Percentiles rank a stretch among this genome's conserved stretches.
Evolutionary conservation across 768 basidiomycete species (phyloP).

Genomic region (Mycena kentingensis): DNA sequence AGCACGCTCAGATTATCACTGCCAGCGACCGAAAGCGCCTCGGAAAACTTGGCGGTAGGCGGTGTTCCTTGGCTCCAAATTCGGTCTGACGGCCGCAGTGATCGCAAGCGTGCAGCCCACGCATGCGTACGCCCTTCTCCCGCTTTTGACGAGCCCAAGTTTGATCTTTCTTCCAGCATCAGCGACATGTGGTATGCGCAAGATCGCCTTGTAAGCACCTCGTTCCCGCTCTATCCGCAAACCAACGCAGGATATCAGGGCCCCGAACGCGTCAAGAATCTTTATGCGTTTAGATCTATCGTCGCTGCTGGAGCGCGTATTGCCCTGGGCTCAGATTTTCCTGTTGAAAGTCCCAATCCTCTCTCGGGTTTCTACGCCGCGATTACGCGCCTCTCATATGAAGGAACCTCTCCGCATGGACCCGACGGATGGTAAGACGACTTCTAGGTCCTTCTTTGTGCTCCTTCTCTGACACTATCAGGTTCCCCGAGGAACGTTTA

Average conservation of each 20-base stretch:
- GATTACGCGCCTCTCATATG: constrained; percentile 65
- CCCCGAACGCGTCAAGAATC: constrained; percentile 76
- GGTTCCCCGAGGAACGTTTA: constrained; percentile 75
- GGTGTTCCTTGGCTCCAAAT: not conserved
- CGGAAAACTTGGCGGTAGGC: constrained; percentile 63
- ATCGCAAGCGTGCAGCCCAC: constrained; percentile 93
- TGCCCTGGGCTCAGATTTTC: constrained; percentile 91
- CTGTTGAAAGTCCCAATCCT: constrained; percentile 89
- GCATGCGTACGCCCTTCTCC: constrained; percentile 83
- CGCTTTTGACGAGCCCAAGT: no score
- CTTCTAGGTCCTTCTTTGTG: no score
- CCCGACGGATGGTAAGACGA: constrained; percentile 79
- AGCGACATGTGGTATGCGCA: constrained; percentile 96
- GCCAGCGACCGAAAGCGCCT: constrained; percentile 66
- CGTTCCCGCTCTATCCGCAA: not conserved
- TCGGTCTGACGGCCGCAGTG: constrained; percentile 45
- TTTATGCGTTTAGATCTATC: constrained; percentile 86
- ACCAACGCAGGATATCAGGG: constrained; percentile 57
- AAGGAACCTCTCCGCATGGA: constrained; percentile 84
- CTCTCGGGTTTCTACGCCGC: constrained; percentile 90
- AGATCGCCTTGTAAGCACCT: constrained; percentile 57
- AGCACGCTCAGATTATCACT: constrained; percentile 91
- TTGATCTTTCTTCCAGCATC: constrained; percentile 51
- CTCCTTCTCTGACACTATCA: constrained; percentile 29
- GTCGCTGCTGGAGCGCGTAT: constrained; percentile 69